Base-by-base conservation (phyloP, 192 early-diverging fungal species). In the Coemansia javaensis region DNA sequence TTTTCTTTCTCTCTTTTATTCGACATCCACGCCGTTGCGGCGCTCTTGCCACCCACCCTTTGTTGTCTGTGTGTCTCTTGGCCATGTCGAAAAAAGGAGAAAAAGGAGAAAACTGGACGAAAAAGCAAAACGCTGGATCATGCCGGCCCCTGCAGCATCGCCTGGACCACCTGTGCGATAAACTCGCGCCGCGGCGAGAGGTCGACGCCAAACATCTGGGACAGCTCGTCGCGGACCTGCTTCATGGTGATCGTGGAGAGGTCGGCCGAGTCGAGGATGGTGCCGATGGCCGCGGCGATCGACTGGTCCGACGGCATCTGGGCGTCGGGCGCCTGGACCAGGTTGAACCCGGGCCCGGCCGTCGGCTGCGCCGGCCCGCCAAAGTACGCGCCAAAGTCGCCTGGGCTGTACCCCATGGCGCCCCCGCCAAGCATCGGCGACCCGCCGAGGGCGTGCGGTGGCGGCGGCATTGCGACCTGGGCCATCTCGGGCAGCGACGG, bases 211-310 rank as follows among this genome's bases (percentile, higher is more conserved):
- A 89, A 93, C 22, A 81, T 56, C 3, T 53, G 58, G 7, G 77
- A 66, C 28, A 50, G 38, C 21, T 50, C 79, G 27, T 89, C 84
- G n/a, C 88, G 78, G 23, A 94, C 85, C 64, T 87, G 83, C 51
- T 85, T 85, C 77, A 90, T 90, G 23, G 87, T 88, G 32, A 91
- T 58, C 6, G 69, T 68, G 47, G 79, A 74, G 54, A 91, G 61
- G 57, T 90, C 85, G 8, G 85, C 68, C 2, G 76, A 77, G 25
- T 77, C 64, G 28, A 91, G 59, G 18, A 94, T 79, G 18, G 64
- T 69, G 13, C 77, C 66, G 24, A 91, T 83, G 54, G 83, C 77
- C 7, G 50, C 32, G 17, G 80, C 51, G 16, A 94, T 75, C 13
- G 86, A 82, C 6, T 83, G 87, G 30, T 50, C 47, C 16, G 32